A percentile compares a stretch with the other conserved stretches of the same genome.
These are phyloP conservation scores for Juncus effusus DNA, from an alignment of 176 grass and related monocot genomes.

Conservation along the genomic window DNA sequence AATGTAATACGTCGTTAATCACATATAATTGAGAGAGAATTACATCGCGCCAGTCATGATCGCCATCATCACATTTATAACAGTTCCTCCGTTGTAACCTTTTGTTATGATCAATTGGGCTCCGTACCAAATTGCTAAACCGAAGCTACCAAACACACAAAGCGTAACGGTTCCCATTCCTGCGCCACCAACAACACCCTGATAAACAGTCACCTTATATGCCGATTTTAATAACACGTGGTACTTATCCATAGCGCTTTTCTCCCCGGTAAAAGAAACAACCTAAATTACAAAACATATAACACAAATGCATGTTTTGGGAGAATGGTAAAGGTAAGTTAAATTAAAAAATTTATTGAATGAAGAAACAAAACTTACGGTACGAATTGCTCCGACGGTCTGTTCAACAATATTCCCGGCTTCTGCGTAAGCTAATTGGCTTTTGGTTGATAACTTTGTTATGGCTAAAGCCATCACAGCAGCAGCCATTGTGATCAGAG, in stretches of 20 bases:
- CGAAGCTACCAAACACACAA: conserved; percentile 63
- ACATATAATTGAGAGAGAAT: conserved; percentile 31
- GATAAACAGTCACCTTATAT: conserved; percentile 40
- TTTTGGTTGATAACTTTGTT: conserved; percentile 47
- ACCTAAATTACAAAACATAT: conserved; percentile 32
- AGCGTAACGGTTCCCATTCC: conserved; percentile 46
- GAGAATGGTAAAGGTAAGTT: neutral
- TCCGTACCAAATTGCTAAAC: conserved; percentile 65
- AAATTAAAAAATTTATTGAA: neutral
- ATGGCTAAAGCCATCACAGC: conserved; percentile 44
- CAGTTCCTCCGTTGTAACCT: conserved; percentile 58
- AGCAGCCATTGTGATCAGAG: conserved; percentile 44
- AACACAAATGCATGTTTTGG: neutral
- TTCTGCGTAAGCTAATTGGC: conserved; percentile 61
- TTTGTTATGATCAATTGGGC: conserved; percentile 67
- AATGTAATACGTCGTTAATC: too few species aligned
- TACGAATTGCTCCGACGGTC: conserved; percentile 68
- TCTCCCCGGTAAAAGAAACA: conserved; percentile 73
- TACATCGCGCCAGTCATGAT: conserved; percentile 75
- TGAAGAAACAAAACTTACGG: conserved; percentile 35
- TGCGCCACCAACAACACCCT: conserved; percentile 44
- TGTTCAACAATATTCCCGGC: conserved; percentile 69
- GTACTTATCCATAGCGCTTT: conserved; percentile 54
- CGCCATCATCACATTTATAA: conserved; percentile 73
- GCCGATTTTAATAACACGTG: conserved; percentile 46